Base-by-base conservation (phyloP, 352 stramenopile genomes). In the Globisporangium camurandrum region DNA sequence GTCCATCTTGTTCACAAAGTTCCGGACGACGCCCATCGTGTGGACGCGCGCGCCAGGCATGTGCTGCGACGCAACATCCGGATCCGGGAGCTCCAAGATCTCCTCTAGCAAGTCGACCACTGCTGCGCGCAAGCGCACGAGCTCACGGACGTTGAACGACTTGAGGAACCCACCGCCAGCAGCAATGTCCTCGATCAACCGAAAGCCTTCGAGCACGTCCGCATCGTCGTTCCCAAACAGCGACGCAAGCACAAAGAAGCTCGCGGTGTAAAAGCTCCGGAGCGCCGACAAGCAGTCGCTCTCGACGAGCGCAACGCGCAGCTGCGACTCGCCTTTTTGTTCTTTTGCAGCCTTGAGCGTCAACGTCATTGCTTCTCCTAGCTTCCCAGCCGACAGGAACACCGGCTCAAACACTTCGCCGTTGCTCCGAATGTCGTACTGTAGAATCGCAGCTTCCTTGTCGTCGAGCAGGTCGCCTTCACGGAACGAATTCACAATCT, bases 401-500 rank as follows among this genome's bases (percentile, higher is more conserved):
- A 90, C 76, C 19, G 78, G 78, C 48, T 90, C 76, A 37, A 88
- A 88, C 7, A 90, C 77, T 37, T 88, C 75, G 16, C 78, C 78
- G 0, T 63, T 74, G 52, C 69, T 78, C 43, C 77, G 71, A 28
- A 90, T 85, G 46, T 88, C 78, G 56, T 86, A 86, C 45, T 86
- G 71, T 43, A 86, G 37, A 41, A 87, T 85, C 2, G 71, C 69
- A 11, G 76, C 76, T 49, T 88, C 76, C 52, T 86, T 88, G 51
- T 88, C 76, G 51, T 88, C 76, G 1, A 88, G 62, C 24, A 88
- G 51, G 26, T 88, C 76, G 31, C 73, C 74, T 60, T 86, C 73
- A 17, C 76, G 73, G 62, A 86, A 88, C 34, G 73, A 86, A 56
- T 88, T 88, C 10, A 88, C 75, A 17, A 85, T 79, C 45, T 88